Conservation (phyloP, 176 grass and related monocot species). For the Pontederia paniculata region DNA sequence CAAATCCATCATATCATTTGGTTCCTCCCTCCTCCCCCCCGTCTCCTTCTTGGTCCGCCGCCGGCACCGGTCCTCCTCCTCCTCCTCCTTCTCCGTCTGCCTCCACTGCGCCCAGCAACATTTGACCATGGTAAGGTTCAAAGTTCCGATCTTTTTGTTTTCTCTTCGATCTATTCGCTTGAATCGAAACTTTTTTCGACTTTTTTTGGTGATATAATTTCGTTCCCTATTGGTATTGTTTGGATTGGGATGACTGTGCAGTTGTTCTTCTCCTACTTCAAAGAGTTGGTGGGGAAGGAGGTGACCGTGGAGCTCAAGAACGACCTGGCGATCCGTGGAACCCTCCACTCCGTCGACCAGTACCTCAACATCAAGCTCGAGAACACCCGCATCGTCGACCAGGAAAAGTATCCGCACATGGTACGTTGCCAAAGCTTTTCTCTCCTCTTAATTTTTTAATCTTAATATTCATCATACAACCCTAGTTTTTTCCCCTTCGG, state of each 20-base stretch:
- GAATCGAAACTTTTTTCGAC: too few species aligned
- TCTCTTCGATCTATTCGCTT: too few species aligned
- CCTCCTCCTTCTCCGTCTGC: too few species aligned
- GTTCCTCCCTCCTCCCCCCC: too few species aligned
- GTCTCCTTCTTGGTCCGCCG: too few species aligned
- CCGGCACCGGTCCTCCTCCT: too few species aligned
- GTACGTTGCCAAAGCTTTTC: conserved; percentile 21
- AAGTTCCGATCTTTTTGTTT: too few species aligned
- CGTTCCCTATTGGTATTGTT: background rate
- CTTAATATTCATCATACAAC: background rate
- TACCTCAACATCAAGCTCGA: conserved; percentile 99
- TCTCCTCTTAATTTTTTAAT: background rate
- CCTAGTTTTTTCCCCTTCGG: too few species aligned
- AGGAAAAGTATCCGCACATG: conserved; percentile 93
- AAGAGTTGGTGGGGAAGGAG: conserved; percentile 92
- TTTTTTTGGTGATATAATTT: too few species aligned
- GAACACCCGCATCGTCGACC: conserved; percentile 75
- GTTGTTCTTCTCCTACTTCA: conserved; percentile 98
- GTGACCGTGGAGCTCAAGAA: conserved; percentile 95
- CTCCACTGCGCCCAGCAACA: too few species aligned
- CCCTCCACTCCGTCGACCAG: conserved; percentile 83
- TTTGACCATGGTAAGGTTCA: too few species aligned
- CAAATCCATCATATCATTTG: too few species aligned
- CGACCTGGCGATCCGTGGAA: conserved; percentile 77
- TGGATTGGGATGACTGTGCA: conserved; percentile 1